Conservation (phyloP, 805 yeast genomes). For the Torulaspora delbrueckii region DNA sequence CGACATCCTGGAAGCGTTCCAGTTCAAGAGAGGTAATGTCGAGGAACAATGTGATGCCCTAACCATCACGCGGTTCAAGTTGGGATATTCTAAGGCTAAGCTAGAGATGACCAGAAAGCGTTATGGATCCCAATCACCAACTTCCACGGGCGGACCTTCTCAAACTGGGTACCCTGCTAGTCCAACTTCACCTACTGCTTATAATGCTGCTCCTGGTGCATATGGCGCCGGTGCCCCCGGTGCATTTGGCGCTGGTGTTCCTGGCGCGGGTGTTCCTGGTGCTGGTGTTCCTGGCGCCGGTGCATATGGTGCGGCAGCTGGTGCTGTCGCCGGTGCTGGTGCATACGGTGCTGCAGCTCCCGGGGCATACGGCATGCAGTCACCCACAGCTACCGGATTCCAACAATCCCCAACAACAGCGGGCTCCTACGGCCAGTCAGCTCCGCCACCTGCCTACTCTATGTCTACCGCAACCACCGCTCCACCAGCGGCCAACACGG, state of each 20-base stretch:
- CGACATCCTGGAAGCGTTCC: conserved; percentile 78
- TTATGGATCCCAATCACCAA: conserved; percentile 36
- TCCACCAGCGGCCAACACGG: conserved; percentile 45
- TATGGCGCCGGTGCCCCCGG: neutral
- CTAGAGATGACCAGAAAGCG: conserved; percentile 78
- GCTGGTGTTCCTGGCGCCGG: conserved; percentile 12
- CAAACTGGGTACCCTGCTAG: conserved; percentile 14
- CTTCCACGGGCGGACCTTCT: conserved; percentile 23
- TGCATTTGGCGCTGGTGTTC: neutral
- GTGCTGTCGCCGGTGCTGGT: neutral
- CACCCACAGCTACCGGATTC: conserved; percentile 10
- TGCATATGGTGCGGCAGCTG: conserved; percentile 1
- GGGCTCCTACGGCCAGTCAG: conserved; percentile 10
- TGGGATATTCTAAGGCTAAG: conserved; percentile 82
- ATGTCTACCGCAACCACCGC: conserved; percentile 22
- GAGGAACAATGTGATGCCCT: conserved; percentile 86
- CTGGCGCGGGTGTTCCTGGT: neutral
- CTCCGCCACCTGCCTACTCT: conserved; percentile 17
- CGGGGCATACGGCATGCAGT: conserved; percentile 2
- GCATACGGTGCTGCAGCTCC: neutral
- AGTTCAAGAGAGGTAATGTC: conserved; percentile 78
- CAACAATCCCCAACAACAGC: conserved; percentile 5
- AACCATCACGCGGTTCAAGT: conserved; percentile 84
- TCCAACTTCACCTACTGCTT: conserved; percentile 16
- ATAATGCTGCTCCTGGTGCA: conserved; percentile 15